A percentile compares a stretch with the other conserved stretches of the same genome.
Evolutionary conservation across 2,329 filamentous ascomycete genomes (phyloP).

Genomic region (Cadophora malorum): DNA sequence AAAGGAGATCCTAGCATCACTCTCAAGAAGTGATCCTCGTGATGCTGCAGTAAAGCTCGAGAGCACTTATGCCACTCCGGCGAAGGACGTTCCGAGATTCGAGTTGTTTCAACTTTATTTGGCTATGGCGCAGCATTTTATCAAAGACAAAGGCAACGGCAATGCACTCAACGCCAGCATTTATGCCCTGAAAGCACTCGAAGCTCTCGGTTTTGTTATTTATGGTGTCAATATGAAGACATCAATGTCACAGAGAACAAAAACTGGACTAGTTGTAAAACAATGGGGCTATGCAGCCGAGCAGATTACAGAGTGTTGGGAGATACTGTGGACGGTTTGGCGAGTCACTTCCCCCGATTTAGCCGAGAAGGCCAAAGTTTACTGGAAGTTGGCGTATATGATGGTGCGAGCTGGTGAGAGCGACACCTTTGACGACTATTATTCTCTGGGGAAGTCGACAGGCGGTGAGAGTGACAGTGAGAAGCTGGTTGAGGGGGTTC

Average conservation of each 20-base stretch:
- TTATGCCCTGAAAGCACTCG: conserved; percentile 18
- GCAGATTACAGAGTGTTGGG: conserved; percentile 14
- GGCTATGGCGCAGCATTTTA: conserved; percentile 12
- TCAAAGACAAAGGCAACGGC: not conserved
- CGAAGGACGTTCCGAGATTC: conserved; percentile 1
- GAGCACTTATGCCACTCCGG: conserved; percentile 8
- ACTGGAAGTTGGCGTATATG: conserved; percentile 14
- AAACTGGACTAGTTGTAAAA: not conserved
- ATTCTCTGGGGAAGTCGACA: not conserved
- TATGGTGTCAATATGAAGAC: conserved; percentile 10
- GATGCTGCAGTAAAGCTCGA: conserved; percentile 4
- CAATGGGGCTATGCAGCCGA: conserved; percentile 17
- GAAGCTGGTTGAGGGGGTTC: not conserved
- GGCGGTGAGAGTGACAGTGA: not conserved
- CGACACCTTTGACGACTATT: conserved; percentile 15
- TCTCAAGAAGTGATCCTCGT: not conserved
- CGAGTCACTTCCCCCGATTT: not conserved
- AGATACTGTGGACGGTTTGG: conserved; percentile 16
- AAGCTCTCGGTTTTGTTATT: conserved; percentile 15
- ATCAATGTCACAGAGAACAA: not conserved
- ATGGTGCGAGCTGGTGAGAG: conserved; percentile 18
- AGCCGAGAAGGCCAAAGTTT: conserved; percentile 4
- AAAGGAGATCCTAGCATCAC: conserved; percentile 1
- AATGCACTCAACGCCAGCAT: not conserved
- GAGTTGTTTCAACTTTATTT: conserved; percentile 14